phyloP scores from a whole-genome alignment of 805 yeast genomes.

The Komagataella ulmi region DNA sequence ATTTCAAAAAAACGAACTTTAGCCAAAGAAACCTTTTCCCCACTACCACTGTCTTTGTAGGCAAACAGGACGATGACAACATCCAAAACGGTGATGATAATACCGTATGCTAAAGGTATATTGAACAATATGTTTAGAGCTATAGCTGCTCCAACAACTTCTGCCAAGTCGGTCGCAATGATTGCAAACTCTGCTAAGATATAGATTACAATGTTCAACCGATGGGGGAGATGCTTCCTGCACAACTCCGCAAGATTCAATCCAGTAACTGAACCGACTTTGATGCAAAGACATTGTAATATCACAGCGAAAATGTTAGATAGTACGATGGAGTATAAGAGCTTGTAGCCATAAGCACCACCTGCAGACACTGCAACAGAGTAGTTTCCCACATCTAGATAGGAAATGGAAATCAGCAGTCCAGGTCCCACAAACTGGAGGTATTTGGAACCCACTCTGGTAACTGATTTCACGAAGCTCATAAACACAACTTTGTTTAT shows the following conservation, averaged over 20 bases:
- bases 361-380: conserved; percentile 86
- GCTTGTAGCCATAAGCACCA: conserved; percentile 60
- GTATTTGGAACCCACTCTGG: conserved; percentile 25
- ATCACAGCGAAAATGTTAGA: conserved; percentile 81
- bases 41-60: conserved; percentile 53
- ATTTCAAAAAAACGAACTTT: conserved; percentile 68
- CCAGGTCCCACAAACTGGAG: conserved; percentile 77
- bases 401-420: conserved; percentile 76
- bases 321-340: conserved; percentile 57
- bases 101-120: conserved; percentile 67
- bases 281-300: conserved; percentile 71
- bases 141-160: conserved; percentile 88
- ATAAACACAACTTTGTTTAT: background rate
- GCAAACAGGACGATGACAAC: conserved; percentile 69
- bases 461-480: background rate
- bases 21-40: conserved; percentile 30
- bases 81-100: conserved; percentile 66
- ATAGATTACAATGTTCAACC: conserved; percentile 53
- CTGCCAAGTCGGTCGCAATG: conserved; percentile 87
- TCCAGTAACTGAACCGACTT: conserved; percentile 84
- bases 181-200: conserved; percentile 74
- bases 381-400: conserved; percentile 91
- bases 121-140: conserved; percentile 64
- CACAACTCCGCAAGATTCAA: conserved; percentile 80
- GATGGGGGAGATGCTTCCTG: conserved; percentile 50